A percentile compares a stretch with the other conserved stretches of the same genome.
phyloP scores from a whole-genome alignment of 768 basidiomycete genomes.

The Peribolospora kevripleyi region DNA sequence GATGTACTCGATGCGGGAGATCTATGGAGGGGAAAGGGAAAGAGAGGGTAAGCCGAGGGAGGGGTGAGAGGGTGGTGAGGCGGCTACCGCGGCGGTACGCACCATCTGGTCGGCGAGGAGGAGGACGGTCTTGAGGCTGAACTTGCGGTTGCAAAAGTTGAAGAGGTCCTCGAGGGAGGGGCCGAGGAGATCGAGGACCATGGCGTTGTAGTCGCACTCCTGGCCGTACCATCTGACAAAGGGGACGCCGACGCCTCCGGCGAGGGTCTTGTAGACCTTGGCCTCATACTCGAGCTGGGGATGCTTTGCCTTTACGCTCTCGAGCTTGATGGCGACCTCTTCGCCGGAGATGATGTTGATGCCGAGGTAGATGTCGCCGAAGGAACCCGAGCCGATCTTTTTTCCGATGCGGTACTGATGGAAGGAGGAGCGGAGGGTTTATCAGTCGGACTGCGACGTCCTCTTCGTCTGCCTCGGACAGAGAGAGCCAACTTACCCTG shows the following conservation, averaged over 20 bases:
- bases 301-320: conserved; percentile 98
- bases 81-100: conserved; percentile 17
- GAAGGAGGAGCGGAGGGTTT: too few relatives aligned
- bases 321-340: conserved; percentile 98
- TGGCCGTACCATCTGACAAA: conserved; percentile 61
- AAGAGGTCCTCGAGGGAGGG: conserved; percentile 31
- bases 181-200: conserved; percentile 91
- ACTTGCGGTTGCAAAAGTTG: conserved; percentile 48
- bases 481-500: too few relatives aligned
- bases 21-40: conserved; percentile 24
- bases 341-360: conserved; percentile 99
- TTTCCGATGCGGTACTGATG: conserved; percentile 77
- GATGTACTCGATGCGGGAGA: conserved; percentile 87
- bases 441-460: too few relatives aligned
- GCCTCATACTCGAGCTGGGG: conserved; percentile 97
- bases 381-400: conserved; percentile 97
- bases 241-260: conserved; percentile 93
- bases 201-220: conserved; percentile 97
- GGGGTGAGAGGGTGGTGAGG: background rate
- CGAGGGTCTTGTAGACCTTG: conserved; percentile 66
- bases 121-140: conserved; percentile 80
- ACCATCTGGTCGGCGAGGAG: conserved; percentile 86
- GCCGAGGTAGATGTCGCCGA: conserved; percentile 96
- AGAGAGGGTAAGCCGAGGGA: conserved; percentile 1
- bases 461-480: too few relatives aligned